Evolutionary conservation across 139 green algal genomes (phyloP), one percentile per base, ranked within the genome.

Genomic region (Helicosporidium sp.): DNA sequence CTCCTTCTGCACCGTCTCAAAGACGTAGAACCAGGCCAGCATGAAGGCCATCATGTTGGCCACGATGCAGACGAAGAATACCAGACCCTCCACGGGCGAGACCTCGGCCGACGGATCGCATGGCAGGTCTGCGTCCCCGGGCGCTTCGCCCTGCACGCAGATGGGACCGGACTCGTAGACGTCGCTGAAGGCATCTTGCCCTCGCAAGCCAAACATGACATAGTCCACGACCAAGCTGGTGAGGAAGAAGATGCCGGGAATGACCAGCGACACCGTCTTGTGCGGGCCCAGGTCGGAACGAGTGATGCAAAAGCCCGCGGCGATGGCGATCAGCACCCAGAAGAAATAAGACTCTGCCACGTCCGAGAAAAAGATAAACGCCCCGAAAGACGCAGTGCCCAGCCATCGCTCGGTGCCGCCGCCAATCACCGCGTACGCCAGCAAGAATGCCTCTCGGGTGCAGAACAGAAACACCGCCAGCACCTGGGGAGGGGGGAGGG

Each of bases 231-330:
- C 60, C 39, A 76, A 41, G 17, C 45, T 51, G 15, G 64, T 72
- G 20, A 63, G 35, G 5, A 76, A 43, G 49, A 71, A 75, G 31
- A 76, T 55, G 0, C 36, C 23, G 13, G 68, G 68, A 26, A 75
- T 76, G 19, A 58, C 15, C 16, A 75, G 23, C 2, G 61, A 48
- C 27, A 72, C 66, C 3, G 39, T 22, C 41, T 55, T 63, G 53
- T 76, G 66, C 2, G 56, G 63, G 12, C 68, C 68, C 51, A 76
- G 41, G n/a, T 47, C 45, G 24, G 54, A 41, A 10, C 68, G 43
- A 1, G 61, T 75, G 46, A 76, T 72, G 54, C 66, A 76, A 42
- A 54, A 70, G 13, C 68, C 68, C 12, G 68, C 60, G 16, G 68
- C 58, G 29, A 76, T 62, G 1, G 43, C 15, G 26, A 76, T 53